Base-by-base conservation (phyloP, 2,329 filamentous ascomycete genomes). In the Cercospora nicotianae region DNA sequence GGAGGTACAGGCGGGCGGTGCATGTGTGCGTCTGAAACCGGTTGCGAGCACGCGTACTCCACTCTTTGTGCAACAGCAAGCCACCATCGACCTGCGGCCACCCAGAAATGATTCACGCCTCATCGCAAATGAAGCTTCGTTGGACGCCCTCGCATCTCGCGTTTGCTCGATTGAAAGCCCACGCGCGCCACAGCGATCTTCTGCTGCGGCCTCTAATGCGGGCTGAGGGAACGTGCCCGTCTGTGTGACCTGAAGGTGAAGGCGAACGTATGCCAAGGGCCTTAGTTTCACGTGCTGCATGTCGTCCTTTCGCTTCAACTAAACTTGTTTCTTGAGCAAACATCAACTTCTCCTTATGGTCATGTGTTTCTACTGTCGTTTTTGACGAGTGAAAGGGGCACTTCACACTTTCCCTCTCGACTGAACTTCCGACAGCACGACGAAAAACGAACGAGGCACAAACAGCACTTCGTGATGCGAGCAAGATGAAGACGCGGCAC, bases 281-380 rank as follows among this genome's bases (percentile, higher is more conserved):
- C 48, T 60, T 60, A 31, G 64, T 65, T 60, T 65, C 64, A 65
- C 64, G 45, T 42, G 57, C 64, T 65, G 58, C 64, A 65, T n/a
- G 57, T 53, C 45, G n/a, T 45, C 64, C 42, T 26, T 55, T 33
- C 53, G 33, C 33, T 48, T 48, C 55, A 55, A 42, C 28, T 36
- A 55, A 65, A 58, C 64, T 65, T 65, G 64, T 60, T 64, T 53
- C 31, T 60, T 61, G 51, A 42, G 64, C 64, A 65, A 65, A 65
- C 64, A 65, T 61, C 23, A 28, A 28, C 13, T 20, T 53, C 23
- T 51, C 45, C 28, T 36, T 61, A n/a, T 65, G 9, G 30, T 64
- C 31, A 39, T 51, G 26, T 62, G 36, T 42, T 45, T 57, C 53
- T 64, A 26, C 48, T 26, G 23, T 51, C 48, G 48, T 55, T 55